Percentiles rank a stretch among this genome's conserved stretches.
Conservation (phyloP, 257 asterid genomes). For the Nicotiana otophora region DNA sequence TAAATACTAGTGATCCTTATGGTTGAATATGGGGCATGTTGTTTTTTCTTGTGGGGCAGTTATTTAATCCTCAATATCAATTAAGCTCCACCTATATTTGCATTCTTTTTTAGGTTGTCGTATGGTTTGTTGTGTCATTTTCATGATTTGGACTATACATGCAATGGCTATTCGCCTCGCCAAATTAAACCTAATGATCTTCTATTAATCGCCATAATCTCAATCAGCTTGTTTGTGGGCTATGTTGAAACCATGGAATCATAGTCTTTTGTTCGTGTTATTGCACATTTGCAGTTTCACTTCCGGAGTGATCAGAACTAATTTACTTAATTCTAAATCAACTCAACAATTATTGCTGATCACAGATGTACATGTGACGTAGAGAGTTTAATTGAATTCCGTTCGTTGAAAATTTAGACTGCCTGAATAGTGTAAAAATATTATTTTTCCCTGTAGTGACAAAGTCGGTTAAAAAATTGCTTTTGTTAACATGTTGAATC, state of each 20-base stretch:
- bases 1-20: background rate
- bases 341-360: too few relatives aligned
- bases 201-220: background rate
- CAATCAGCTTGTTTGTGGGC: background rate
- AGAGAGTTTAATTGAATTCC: too few relatives aligned
- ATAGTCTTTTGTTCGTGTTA: background rate
- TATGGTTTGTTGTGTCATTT: background rate
- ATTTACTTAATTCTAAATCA: background rate
- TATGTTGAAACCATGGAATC: too few relatives aligned
- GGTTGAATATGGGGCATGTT: background rate
- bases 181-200: background rate
- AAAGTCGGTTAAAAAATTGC: too few relatives aligned
- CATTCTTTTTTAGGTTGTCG: background rate
- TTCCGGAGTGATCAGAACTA: background rate
- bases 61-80: background rate
- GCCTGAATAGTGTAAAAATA: too few relatives aligned
- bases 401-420: too few relatives aligned
- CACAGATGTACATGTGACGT: too few relatives aligned
- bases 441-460: too few relatives aligned
- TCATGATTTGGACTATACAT: background rate
- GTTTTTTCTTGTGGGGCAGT: background rate
- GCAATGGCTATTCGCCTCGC: conserved; percentile 15
- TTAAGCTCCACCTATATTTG: background rate
- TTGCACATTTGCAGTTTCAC: background rate
- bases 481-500: too few relatives aligned